phyloP scores from a whole-genome alignment of 805 yeast genomes.

The Candida oleophila region DNA sequence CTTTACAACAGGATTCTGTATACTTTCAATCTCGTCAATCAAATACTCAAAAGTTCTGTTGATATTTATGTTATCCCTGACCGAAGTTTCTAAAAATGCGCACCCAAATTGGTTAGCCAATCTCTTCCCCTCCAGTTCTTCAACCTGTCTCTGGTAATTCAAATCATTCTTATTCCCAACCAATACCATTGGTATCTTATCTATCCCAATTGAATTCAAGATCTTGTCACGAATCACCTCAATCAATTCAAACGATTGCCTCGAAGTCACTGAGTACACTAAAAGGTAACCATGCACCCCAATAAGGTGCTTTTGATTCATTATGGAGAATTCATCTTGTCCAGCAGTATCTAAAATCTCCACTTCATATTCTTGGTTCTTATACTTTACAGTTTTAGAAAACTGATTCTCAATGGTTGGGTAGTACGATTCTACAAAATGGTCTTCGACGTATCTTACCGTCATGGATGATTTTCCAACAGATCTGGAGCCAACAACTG shows the following conservation, averaged over 20 bases:
- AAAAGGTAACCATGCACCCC: slow-evolving; percentile 83
- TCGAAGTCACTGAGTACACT: slow-evolving; percentile 77
- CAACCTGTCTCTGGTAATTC: slow-evolving; percentile 58
- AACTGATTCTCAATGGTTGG: slow-evolving; percentile 91
- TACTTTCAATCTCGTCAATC: slow-evolving; percentile 57
- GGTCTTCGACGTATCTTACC: slow-evolving; percentile 82
- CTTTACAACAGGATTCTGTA: slow-evolving; percentile 51
- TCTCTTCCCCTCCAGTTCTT: slow-evolving; percentile 50
- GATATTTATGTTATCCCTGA: slow-evolving; percentile 46
- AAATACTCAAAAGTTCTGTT: slow-evolving; percentile 57
- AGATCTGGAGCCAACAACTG: slow-evolving; percentile 83
- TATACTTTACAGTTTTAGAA: slow-evolving; percentile 63
- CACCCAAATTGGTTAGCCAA: slow-evolving; percentile 46
- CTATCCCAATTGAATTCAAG: slow-evolving; percentile 59
- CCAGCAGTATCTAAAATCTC: slow-evolving; percentile 93
- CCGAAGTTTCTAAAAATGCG: slow-evolving; percentile 49
- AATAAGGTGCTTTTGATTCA: slow-evolving; percentile 74
- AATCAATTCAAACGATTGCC: slow-evolving; percentile 74
- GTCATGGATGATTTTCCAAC: slow-evolving; percentile 88
- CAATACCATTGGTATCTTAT: slow-evolving; percentile 47
- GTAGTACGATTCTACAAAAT: slow-evolving; percentile 83
- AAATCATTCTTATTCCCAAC: slow-evolving; percentile 77
- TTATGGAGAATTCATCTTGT: slow-evolving; percentile 82
- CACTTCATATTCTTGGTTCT: slow-evolving; percentile 73
- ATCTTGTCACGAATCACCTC: slow-evolving; percentile 81